phyloP scores from a whole-genome alignment of 495 filamentous ascomycete species.

The Penicillium cataractarum region DNA sequence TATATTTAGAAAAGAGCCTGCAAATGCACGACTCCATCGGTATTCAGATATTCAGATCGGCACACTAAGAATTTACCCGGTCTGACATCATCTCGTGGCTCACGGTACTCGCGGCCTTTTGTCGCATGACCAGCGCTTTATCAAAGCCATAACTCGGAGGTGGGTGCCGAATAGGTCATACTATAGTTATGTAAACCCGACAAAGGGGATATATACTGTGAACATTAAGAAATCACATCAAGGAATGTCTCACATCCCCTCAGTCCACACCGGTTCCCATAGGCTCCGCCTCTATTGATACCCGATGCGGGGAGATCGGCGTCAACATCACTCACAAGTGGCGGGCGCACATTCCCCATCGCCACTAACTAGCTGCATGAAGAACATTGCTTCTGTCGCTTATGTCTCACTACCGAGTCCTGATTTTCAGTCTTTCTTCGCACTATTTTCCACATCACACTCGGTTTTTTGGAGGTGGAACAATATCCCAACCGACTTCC shows the following conservation, averaged over 20 bases:
- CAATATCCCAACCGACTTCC: neutral
- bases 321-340: constrained; percentile 10
- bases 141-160: neutral
- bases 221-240: neutral
- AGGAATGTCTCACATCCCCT: constrained; percentile 23
- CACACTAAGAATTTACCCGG: neutral
- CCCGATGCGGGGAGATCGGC: constrained; percentile 23
- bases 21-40: too few relatives aligned
- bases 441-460: neutral
- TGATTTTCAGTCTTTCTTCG: neutral
- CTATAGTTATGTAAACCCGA: neutral
- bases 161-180: neutral
- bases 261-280: neutral
- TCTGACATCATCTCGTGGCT: neutral
- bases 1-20: too few relatives aligned
- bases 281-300: constrained; percentile 8
- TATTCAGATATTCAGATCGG: too few relatives aligned
- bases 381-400: constrained; percentile 4
- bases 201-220: neutral
- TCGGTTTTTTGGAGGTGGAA: neutral
- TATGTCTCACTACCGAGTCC: constrained; percentile 3
- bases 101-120: neutral
- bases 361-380: neutral
- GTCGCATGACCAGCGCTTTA: neutral
- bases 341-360: neutral